Percentiles rank a stretch among this genome's conserved stretches.
Evolutionary conservation across 441 rosid genomes (phyloP).

Genomic region (Gossypium davidsonii): DNA sequence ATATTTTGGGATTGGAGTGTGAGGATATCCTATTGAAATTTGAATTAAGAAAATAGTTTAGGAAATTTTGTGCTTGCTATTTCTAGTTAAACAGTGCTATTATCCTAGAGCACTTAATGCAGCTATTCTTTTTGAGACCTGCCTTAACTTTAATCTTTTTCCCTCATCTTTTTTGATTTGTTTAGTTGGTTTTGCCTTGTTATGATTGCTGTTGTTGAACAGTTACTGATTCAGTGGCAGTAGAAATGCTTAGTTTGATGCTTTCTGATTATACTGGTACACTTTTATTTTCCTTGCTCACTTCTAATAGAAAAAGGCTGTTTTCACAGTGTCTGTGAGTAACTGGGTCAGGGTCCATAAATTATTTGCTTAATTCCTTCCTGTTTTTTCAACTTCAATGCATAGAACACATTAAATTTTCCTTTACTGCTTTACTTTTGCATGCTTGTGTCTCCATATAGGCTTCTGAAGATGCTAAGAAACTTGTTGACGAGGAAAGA

Average conservation of each 20-base stretch:
- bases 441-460: slow-evolving; percentile 13
- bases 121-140: background rate
- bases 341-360: background rate
- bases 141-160: background rate
- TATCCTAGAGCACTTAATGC: background rate
- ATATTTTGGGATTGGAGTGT: background rate
- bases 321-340: background rate
- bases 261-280: background rate
- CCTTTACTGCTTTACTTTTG: background rate
- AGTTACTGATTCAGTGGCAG: background rate
- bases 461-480: slow-evolving; percentile 99
- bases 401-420: background rate
- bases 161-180: background rate
- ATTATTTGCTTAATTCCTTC: background rate
- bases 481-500: slow-evolving; percentile 89
- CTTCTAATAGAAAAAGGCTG: background rate
- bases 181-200: background rate
- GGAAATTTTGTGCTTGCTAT: background rate
- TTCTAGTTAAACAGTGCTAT: background rate
- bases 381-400: background rate
- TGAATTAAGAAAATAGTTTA: background rate
- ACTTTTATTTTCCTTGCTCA: background rate
- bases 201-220: background rate
- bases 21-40: background rate
- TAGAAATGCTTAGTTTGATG: background rate